Evolutionary conservation across 768 basidiomycete genomes (phyloP).

Genomic region (Rhodotorula babjevae): DNA sequence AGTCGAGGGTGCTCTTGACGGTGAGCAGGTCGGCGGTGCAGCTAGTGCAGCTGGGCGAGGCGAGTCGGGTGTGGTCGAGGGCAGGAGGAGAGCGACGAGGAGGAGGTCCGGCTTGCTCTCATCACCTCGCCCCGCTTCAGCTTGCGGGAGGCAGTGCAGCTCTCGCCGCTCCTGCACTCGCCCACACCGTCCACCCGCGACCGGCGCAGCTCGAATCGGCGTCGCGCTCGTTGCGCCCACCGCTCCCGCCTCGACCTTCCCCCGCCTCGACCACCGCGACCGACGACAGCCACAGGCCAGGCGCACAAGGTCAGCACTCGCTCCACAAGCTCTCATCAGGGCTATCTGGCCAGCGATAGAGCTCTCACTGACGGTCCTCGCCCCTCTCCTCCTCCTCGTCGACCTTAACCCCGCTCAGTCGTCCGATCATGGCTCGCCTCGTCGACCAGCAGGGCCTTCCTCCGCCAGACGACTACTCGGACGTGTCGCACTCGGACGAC

Average conservation of each 20-base stretch:
- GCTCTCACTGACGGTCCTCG: neutral
- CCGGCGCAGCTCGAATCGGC: neutral
- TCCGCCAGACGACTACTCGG: neutral
- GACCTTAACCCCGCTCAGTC: neutral
- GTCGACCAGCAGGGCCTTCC: neutral
- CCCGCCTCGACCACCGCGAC: neutral
- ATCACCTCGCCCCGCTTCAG: no score
- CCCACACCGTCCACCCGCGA: neutral
- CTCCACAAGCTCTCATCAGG: neutral
- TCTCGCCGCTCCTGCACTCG: neutral
- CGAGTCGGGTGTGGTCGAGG: no score
- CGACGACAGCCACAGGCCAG: neutral
- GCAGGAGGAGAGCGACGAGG: no score
- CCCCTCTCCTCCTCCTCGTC: neutral
- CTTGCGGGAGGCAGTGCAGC: no score
- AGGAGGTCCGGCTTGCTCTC: no score
- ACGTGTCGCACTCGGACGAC: slow-evolving; percentile 30
- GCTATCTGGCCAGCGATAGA: neutral
- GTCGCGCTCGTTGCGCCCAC: neutral
- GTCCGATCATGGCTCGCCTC: neutral
- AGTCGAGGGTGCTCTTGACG: neutral
- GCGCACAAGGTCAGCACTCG: neutral
- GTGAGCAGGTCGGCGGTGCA: neutral
- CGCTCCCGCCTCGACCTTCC: neutral
- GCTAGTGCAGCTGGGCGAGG: no score